Evolutionary conservation across 345 rosid genomes (phyloP).

Genomic region (Murraya paniculata): DNA sequence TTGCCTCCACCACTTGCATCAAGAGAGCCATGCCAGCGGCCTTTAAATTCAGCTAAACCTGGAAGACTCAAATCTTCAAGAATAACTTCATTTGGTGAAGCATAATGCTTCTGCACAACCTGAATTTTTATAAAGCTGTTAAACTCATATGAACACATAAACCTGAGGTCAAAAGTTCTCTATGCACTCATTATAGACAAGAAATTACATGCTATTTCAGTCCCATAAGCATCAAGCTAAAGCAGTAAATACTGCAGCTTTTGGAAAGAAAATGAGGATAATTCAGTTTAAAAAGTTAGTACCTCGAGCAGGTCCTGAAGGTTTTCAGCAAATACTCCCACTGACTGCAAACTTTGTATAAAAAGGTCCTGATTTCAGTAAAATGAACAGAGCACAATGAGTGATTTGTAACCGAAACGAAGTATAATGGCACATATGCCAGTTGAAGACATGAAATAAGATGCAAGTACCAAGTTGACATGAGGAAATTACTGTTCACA

Average conservation of each 20-base stretch:
- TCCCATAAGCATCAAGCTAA: background rate
- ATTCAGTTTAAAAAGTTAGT: slow-evolving; percentile 13
- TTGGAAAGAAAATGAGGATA: background rate
- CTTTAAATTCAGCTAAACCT: slow-evolving; percentile 91
- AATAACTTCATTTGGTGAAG: slow-evolving; percentile 64
- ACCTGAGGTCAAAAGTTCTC: background rate
- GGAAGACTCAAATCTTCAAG: slow-evolving; percentile 81
- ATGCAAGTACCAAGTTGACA: background rate
- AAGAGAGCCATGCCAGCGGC: slow-evolving; percentile 91
- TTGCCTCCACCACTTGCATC: slow-evolving; percentile 99
- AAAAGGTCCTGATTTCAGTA: slow-evolving; percentile 71
- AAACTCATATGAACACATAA: slow-evolving; percentile 13
- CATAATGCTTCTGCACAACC: slow-evolving; percentile 66
- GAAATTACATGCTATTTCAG: background rate
- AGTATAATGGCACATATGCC: slow-evolving; percentile 13
- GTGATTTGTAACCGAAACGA: slow-evolving; percentile 1
- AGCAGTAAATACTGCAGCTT: background rate
- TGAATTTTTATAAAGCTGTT: slow-evolving; percentile 30
- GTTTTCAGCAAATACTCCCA: slow-evolving; percentile 70
- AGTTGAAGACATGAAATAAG: slow-evolving; percentile 11
- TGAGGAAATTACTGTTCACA: background rate
- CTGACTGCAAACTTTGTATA: slow-evolving; percentile 84
- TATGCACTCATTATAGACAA: background rate
- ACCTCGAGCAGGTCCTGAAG: slow-evolving; percentile 89
- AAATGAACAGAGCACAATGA: slow-evolving; percentile 17